Conservation (phyloP, 331 rosid genomes). For the Quercus lobata region DNA sequence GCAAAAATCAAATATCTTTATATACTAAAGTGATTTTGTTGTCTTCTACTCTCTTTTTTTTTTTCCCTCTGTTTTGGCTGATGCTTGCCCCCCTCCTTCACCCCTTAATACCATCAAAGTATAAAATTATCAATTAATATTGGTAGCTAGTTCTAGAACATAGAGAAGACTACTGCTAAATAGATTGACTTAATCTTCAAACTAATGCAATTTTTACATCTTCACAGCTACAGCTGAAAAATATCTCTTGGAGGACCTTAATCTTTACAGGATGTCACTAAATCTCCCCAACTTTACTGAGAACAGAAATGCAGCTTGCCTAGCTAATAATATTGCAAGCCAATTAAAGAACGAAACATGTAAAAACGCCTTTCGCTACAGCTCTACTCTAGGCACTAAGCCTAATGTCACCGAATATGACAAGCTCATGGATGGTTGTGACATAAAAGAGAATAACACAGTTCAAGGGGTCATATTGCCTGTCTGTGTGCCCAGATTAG, state of each 20-base stretch:
- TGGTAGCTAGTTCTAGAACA: too few species aligned
- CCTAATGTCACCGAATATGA: conserved; percentile 19
- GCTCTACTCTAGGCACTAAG: conserved; percentile 16
- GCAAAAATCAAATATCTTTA: too few species aligned
- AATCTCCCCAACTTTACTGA: conserved; percentile 19
- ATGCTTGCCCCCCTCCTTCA: too few species aligned
- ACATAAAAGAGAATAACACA: conserved; percentile 42
- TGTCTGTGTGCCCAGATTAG: conserved; percentile 44
- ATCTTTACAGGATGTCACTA: conserved; percentile 28
- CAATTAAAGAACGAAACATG: conserved; percentile 19
- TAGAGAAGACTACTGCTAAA: too few species aligned
- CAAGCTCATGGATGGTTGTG: conserved; percentile 28
- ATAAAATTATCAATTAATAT: too few species aligned
- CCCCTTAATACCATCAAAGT: too few species aligned
- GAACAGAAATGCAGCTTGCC: conserved; percentile 24
- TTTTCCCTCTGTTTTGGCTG: too few species aligned
- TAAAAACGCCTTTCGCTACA: not conserved
- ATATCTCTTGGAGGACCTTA: conserved; percentile 33
- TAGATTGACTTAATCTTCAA: not conserved
- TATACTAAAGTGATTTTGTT: too few species aligned
- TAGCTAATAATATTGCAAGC: conserved; percentile 36
- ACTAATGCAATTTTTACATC: not conserved
- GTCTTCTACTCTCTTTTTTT: too few species aligned
- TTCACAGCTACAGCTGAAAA: conserved; percentile 1
- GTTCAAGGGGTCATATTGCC: conserved; percentile 58